These are phyloP conservation scores for Lentinula boryana DNA, from an alignment of 768 basidiomycete species.

Conservation along the genomic window DNA sequence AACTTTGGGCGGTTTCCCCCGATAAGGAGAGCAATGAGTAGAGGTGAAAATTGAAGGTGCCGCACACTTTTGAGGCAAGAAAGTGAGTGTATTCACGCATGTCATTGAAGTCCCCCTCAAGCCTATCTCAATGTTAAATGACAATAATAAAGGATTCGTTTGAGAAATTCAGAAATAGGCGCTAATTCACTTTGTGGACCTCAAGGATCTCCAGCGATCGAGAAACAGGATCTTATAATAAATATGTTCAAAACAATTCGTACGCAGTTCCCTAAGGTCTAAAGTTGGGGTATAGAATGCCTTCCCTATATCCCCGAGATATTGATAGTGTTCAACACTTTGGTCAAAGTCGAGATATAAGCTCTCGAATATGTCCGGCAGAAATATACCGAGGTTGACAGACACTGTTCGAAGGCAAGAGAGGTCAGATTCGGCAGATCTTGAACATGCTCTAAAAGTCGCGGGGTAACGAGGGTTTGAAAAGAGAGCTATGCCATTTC, in stretches of 20 bases:
- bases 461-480: not conserved
- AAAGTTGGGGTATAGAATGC: not conserved
- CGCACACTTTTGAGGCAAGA: not conserved
- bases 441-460: not conserved
- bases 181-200: not conserved
- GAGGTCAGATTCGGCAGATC: not conserved
- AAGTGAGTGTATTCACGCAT: not conserved
- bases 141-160: not conserved
- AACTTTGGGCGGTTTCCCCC: not conserved
- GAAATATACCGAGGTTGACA: not conserved
- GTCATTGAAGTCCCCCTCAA: not conserved
- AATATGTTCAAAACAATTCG: not conserved
- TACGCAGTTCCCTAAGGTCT: not conserved
- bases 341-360: not conserved
- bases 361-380: not conserved
- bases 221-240: not conserved
- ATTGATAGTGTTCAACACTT: not conserved
- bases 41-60: not conserved
- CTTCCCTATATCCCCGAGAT: not conserved
- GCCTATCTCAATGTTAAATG: not conserved
- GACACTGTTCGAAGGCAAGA: not conserved
- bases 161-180: not conserved
- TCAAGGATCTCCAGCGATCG: not conserved
- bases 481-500: not conserved
- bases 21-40: not conserved